Conservation (phyloP, 202 grass and related monocot genomes). For the Cymbopogon flexuosus region DNA sequence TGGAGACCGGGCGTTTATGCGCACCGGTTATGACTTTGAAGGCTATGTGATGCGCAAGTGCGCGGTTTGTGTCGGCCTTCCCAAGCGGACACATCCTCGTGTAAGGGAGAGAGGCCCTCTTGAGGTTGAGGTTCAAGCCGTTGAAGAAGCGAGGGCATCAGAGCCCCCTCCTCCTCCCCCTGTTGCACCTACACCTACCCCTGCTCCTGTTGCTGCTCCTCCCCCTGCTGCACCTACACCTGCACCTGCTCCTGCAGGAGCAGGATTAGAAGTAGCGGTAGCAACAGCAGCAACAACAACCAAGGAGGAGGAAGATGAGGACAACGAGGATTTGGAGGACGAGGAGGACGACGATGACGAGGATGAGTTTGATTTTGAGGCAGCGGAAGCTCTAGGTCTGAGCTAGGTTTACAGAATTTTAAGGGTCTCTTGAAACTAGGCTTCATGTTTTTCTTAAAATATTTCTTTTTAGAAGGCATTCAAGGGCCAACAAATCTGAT, state of each 20-base stretch:
- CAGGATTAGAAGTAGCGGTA: neutral
- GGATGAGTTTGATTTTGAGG: neutral
- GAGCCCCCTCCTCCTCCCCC: neutral
- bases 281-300: neutral
- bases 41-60: slow-evolving; percentile 35
- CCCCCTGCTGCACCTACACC: too few species aligned
- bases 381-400: neutral
- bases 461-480: neutral
- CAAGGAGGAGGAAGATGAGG: neutral
- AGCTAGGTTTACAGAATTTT: neutral
- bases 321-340: neutral
- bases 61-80: neutral
- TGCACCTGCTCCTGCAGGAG: too few species aligned
- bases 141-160: neutral
- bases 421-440: neutral
- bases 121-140: neutral
- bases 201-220: too few species aligned
- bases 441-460: neutral
- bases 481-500: neutral
- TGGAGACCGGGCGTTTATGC: neutral
- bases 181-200: neutral
- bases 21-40: slow-evolving; percentile 24
- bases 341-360: neutral
- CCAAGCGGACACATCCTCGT: neutral
- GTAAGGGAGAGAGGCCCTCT: neutral